Base-by-base conservation (phyloP, 805 yeast species). In the Hanseniaspora meyeri region DNA sequence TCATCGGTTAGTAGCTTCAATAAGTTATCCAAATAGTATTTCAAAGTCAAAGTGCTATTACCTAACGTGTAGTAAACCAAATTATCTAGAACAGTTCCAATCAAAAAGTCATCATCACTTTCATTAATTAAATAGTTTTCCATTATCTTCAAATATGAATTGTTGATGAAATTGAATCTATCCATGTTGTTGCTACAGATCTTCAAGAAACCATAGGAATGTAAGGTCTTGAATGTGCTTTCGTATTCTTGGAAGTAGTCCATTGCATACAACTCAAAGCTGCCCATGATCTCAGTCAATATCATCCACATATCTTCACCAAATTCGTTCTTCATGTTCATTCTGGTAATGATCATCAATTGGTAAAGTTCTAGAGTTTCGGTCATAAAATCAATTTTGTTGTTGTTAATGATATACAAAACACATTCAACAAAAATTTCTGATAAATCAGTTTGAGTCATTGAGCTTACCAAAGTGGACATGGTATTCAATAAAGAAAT, bases 391-490 rank as follows among this genome's bases (percentile, higher is more conserved):
- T 79, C 77, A 50, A 81, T 77, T 62, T 83, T 72, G 6, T 81
- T 80, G 65, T 83, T 77, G 20, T 71, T 70, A 27, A 85, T 69
- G 3, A 83, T 81, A 66, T 77, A 80, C 60, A 76, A 75, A 20
- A 83, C 76, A 34, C 79, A 78, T 1, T 87, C 85, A 14, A 74
- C 65, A 59, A 84, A 75, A 6, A 77, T 76, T 38, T 74, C 75
- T 58, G 81, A 78, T 54, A 85, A 69, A 55, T 74, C 73, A 8
- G 73, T 80, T 39, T 73, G 72, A 3, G 81, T 79, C 80, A 84
- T 83, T 1, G 87, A 78, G 61, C 82, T 72, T 8, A 83, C 74
- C 73, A 86, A 84, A 0, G 91, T 83, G 17, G 83, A 77, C 78
- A 86, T 78, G 6, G 90, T 85, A 63, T 81, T 81, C 56, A 85